Evolutionary conservation across 2,329 filamentous ascomycete species (phyloP), one percentile per base, ranked within the genome.

Genomic region (Cercospora sojina): DNA sequence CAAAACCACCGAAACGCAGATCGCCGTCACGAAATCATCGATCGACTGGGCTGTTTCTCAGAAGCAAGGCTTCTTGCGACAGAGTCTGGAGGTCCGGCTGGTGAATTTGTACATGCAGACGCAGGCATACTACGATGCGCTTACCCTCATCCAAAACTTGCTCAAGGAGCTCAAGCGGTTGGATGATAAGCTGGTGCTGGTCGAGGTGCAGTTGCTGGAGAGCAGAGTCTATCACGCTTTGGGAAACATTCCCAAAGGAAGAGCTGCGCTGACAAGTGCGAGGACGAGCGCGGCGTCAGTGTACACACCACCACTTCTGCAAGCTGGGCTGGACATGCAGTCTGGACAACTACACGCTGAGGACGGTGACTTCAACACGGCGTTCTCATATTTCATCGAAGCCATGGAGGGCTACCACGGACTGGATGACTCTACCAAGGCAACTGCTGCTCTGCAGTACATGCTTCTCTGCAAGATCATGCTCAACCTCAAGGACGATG

Each of bases 391-490:
- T 85, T 99, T 99, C 81, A 98, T 99, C 80, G 95, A 99, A 83
- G 95, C 96, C 2, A 88, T 99, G 70, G 95, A 99, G 78, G 95
- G 95, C 67, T 99, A 98, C 81, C 92, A 95, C 81, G 90, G 90
- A 56, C 93, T 96, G 79, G 95, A 99, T 73, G 93, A 97, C 78
- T 83, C 89, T 43, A 83, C 86, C 70, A 93, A 93, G 81, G 95
- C 96, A n/a, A 96, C 94, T n/a, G 92, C 94, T 12, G 93, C 95
- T 10, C 85, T 99, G 71, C 95, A 99, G 84, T 99, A 99, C 85
- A 99, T 99, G 95, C 87, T 99, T 63, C 89, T 99, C 38, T 98
- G 95, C 88, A 99, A 99, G 85, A 95, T 99, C 80, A 99, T 99
- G 96, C 86, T 99, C 74, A 99, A 99, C 82, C 86, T 96, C 47